Evolutionary conservation across 805 yeast species (phyloP).

Genomic region (Wickerhamiella hasegawae): DNA sequence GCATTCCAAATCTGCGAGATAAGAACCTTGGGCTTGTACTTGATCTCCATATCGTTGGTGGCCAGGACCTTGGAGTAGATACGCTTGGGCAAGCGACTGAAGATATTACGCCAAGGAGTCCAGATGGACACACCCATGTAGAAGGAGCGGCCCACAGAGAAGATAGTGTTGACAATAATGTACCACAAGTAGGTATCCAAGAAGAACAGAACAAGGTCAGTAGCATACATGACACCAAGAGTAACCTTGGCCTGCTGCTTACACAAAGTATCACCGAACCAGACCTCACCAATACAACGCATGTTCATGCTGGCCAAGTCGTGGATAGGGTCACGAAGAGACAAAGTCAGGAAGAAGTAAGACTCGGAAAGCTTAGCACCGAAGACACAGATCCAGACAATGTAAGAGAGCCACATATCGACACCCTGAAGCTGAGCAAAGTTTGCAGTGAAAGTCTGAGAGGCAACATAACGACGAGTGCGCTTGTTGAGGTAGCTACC

Average conservation of each 20-base stretch:
- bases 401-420: slow-evolving; percentile 92
- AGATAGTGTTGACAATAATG: slow-evolving; percentile 83
- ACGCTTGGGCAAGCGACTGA: slow-evolving; percentile 96
- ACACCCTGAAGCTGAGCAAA: slow-evolving; percentile 67
- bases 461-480: slow-evolving; percentile 77
- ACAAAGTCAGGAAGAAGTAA: slow-evolving; percentile 75
- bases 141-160: slow-evolving; percentile 95
- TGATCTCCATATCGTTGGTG: slow-evolving; percentile 97
- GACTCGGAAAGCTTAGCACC: slow-evolving; percentile 83
- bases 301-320: slow-evolving; percentile 65
- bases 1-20: slow-evolving; percentile 99
- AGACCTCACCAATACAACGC: slow-evolving; percentile 93
- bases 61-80: slow-evolving; percentile 95
- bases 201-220: slow-evolving; percentile 90
- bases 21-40: slow-evolving; percentile 95
- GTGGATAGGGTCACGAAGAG: slow-evolving; percentile 90
- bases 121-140: slow-evolving; percentile 96
- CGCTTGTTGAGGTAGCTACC: slow-evolving; percentile 80
- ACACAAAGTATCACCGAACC: slow-evolving; percentile 70
- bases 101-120: slow-evolving; percentile 99
- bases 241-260: slow-evolving; percentile 76
- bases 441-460: slow-evolving; percentile 91
- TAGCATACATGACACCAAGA: slow-evolving; percentile 80
- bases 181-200: slow-evolving; percentile 99
- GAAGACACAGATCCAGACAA: slow-evolving; percentile 80